Evolutionary conservation across 2,329 filamentous ascomycete species (phyloP).

Genomic region (Falciphora oryzae): DNA sequence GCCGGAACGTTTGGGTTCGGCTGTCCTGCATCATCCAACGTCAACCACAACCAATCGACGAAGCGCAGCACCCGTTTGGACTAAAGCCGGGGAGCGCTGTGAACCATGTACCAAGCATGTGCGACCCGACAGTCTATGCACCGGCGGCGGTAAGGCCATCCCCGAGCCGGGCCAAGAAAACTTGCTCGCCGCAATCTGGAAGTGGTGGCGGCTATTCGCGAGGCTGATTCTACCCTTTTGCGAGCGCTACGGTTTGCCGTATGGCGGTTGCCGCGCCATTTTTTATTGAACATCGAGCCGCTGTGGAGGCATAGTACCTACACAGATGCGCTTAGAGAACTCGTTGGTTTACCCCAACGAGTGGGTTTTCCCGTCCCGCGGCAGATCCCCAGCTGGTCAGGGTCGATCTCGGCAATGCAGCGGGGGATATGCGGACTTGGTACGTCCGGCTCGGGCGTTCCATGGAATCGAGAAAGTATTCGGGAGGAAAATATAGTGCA

Average conservation of each 20-base stretch:
- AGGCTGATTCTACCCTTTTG: background rate
- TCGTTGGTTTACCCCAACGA: background rate
- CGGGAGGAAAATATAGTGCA: background rate
- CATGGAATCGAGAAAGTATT: background rate
- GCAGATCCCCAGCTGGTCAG: background rate
- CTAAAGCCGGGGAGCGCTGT: too few species aligned
- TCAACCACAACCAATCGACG: too few species aligned
- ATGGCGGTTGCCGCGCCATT: background rate
- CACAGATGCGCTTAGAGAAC: too few species aligned
- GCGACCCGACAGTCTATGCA: too few species aligned
- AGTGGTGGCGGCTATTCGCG: background rate
- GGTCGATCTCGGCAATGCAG: background rate
- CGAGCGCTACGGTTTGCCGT: background rate
- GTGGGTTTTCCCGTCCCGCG: background rate
- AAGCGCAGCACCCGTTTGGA: too few species aligned
- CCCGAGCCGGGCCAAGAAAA: background rate
- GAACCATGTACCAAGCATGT: too few species aligned
- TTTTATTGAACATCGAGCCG: too few species aligned
- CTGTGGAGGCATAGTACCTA: too few species aligned
- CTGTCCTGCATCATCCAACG: too few species aligned
- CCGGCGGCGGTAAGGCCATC: too few species aligned
- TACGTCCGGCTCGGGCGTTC: background rate
- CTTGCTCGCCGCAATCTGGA: background rate
- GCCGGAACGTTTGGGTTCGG: background rate
- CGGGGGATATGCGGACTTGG: background rate